phyloP scores from a whole-genome alignment of 768 basidiomycete genomes.

The Solioccasus polychromus region DNA sequence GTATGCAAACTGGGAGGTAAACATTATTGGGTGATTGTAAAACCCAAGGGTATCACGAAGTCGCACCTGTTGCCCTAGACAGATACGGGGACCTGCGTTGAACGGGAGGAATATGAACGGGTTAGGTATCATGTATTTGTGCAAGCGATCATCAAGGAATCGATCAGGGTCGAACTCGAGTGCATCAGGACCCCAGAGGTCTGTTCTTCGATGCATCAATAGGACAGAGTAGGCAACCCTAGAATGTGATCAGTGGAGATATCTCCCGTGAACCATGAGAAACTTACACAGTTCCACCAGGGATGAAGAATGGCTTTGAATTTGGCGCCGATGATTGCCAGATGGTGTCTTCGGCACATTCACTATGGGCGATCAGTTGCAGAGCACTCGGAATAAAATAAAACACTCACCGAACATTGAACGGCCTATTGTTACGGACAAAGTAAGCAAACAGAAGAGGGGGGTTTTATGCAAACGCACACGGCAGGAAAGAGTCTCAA shows the following conservation, averaged over 20 bases:
- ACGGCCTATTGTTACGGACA: constrained; percentile 24
- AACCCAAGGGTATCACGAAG: neutral
- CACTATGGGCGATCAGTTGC: constrained; percentile 6
- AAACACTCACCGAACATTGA: constrained; percentile 30
- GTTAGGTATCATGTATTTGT: constrained; percentile 35
- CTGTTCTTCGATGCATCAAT: constrained; percentile 35
- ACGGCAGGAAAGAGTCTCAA: constrained; percentile 34
- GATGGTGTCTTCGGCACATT: constrained; percentile 22
- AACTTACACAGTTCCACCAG: constrained; percentile 21
- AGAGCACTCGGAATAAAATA: neutral
- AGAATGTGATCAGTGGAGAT: neutral
- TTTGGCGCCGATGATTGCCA: constrained; percentile 21
- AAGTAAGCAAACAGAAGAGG: neutral
- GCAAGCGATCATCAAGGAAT: constrained; percentile 37
- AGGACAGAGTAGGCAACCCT: constrained; percentile 30
- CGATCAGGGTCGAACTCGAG: constrained; percentile 40
- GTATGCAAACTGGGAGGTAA: constrained; percentile 31
- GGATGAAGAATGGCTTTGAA: constrained; percentile 30
- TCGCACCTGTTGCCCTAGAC: constrained; percentile 36
- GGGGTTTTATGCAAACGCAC: constrained; percentile 12
- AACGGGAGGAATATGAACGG: constrained; percentile 43
- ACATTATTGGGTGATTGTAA: constrained; percentile 4
- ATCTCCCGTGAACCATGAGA: neutral
- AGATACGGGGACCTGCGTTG: constrained; percentile 40
- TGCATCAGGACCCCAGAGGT: constrained; percentile 39